A percentile compares a stretch with the other conserved stretches of the same genome.
These are phyloP conservation scores for Megacollybia platyphylla DNA, from an alignment of 1,284 basidiomycete genomes.

Conservation along the genomic window DNA sequence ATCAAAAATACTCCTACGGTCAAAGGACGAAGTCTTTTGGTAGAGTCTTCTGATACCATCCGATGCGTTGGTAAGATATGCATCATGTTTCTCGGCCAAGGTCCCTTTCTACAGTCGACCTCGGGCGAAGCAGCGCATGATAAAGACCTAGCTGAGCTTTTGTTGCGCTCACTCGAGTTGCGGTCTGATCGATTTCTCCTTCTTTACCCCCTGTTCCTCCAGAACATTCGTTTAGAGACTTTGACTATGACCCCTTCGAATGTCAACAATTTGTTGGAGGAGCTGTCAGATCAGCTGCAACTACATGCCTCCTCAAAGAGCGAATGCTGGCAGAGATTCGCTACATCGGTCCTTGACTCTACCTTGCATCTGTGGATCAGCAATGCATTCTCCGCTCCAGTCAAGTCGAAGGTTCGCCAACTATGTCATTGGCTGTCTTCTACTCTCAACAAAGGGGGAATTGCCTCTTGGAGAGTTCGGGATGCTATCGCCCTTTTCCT, in stretches of 20 bases:
- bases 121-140: slow-evolving; percentile 50
- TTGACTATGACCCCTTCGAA: slow-evolving; percentile 40
- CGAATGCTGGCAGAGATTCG: slow-evolving; percentile 39
- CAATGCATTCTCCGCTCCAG: slow-evolving; percentile 4
- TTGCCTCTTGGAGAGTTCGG: slow-evolving; percentile 58
- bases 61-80: slow-evolving; percentile 31
- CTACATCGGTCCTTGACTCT: slow-evolving; percentile 52
- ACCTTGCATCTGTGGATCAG: slow-evolving; percentile 60
- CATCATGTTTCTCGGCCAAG: slow-evolving; percentile 39
- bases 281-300: slow-evolving; percentile 39
- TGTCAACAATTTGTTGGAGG: slow-evolving; percentile 39
- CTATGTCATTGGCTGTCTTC: slow-evolving; percentile 41
- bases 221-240: slow-evolving; percentile 38
- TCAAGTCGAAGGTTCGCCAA: slow-evolving; percentile 21
- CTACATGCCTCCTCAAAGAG: slow-evolving; percentile 49
- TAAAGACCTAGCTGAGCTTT: slow-evolving; percentile 44
- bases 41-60: slow-evolving; percentile 15
- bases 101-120: slow-evolving; percentile 47
- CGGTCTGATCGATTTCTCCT: slow-evolving; percentile 37
- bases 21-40: slow-evolving; percentile 14
- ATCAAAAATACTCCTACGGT: slow-evolving; percentile 6
- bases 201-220: slow-evolving; percentile 44
- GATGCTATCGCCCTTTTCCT: slow-evolving; percentile 57
- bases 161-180: slow-evolving; percentile 35
- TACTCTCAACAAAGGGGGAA: slow-evolving; percentile 26